Evolutionary conservation across 768 basidiomycete genomes (phyloP).

Genomic region (Cystobasidium tubakii): DNA sequence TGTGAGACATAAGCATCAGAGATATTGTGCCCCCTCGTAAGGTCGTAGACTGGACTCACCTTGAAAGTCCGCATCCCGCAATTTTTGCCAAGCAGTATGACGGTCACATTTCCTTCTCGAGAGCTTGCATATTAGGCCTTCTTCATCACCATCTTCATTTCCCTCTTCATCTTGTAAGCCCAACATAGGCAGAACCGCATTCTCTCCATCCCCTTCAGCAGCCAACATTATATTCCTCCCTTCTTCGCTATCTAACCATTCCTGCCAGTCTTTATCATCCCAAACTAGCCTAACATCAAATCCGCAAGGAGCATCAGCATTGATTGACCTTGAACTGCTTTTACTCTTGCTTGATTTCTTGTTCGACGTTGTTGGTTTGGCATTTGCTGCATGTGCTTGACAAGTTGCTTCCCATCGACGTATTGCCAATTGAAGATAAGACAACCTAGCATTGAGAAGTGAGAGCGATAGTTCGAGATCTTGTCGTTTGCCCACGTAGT

Average conservation of each 20-base stretch:
- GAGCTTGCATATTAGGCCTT: conserved; percentile 38
- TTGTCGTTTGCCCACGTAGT: background rate
- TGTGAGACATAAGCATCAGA: background rate
- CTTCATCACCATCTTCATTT: conserved; percentile 47
- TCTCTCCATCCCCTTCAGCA: background rate
- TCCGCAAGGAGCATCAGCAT: conserved; percentile 61
- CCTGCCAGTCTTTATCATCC: conserved; percentile 71
- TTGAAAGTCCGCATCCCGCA: conserved; percentile 44
- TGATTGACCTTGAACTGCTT: conserved; percentile 56
- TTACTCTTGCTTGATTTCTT: conserved; percentile 49
- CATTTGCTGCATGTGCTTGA: background rate
- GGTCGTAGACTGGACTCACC: conserved; percentile 38
- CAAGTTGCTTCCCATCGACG: background rate
- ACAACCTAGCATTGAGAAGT: background rate
- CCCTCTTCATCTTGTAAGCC: background rate
- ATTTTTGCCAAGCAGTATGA: conserved; percentile 46
- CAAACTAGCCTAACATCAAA: conserved; percentile 82
- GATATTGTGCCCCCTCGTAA: too few species aligned
- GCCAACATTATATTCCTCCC: conserved; percentile 57
- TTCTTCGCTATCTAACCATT: conserved; percentile 53
- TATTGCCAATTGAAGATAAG: background rate
- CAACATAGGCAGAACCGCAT: background rate
- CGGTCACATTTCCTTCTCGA: conserved; percentile 44
- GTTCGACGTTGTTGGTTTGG: conserved; percentile 53
- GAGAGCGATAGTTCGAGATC: background rate